Evolutionary conservation across 177 flowering plant genomes (phyloP).

Genomic region (Vitis hybrid): DNA sequence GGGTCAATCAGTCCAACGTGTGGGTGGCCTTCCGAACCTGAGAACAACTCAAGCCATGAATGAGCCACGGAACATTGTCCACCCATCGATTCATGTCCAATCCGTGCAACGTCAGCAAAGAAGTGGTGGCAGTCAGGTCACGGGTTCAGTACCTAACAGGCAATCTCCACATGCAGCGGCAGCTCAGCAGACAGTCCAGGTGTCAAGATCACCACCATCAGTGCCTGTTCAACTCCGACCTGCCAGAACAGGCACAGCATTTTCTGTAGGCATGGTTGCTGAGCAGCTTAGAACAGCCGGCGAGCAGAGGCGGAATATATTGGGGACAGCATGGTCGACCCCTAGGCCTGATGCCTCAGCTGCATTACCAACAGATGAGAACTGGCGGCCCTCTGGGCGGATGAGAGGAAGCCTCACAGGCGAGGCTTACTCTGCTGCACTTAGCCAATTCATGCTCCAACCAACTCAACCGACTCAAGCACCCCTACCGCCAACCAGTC

Average conservation of each 20-base stretch:
- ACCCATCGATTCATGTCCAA: neutral
- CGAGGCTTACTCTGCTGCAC: conserved; percentile 7
- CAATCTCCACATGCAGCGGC: neutral
- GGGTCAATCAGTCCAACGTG: conserved; percentile 23
- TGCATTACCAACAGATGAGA: neutral
- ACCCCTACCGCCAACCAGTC: neutral
- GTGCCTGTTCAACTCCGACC: neutral
- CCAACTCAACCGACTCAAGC: neutral
- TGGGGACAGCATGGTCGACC: neutral
- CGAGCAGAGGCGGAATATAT: neutral
- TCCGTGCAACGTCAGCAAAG: neutral
- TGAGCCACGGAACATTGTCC: neutral
- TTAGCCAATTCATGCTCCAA: neutral
- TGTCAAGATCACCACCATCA: conserved; percentile 1
- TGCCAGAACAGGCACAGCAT: neutral
- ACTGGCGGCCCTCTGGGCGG: conserved; percentile 1
- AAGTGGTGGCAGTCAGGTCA: neutral
- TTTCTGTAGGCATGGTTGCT: too few relatives aligned
- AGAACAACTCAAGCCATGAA: neutral
- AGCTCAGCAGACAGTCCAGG: neutral
- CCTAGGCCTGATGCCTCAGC: neutral
- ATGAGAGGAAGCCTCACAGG: conserved; percentile 8
- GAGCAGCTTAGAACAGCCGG: neutral
- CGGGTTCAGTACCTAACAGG: neutral
- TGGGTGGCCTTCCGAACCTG: conserved; percentile 16